A percentile compares a stretch with the other conserved stretches of the same genome.
phyloP scores from a whole-genome alignment of 805 yeast genomes.

The Metschnikowia anglica region DNA sequence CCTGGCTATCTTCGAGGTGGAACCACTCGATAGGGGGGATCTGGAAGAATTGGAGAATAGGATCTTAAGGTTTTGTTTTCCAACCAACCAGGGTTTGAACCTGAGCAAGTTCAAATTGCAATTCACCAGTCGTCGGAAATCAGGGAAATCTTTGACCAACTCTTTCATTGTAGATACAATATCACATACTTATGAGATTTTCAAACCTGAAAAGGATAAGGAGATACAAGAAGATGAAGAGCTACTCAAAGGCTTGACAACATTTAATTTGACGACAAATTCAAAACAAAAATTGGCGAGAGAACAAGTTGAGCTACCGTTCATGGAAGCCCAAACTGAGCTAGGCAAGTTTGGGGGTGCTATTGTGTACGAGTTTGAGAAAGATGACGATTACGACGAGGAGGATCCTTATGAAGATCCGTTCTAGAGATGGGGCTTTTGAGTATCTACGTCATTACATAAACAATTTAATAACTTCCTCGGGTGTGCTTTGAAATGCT shows the following conservation, averaged over 20 bases:
- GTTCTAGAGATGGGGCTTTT: slow-evolving; percentile 42
- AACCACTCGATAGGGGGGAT: slow-evolving; percentile 43
- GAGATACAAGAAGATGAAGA: slow-evolving; percentile 46
- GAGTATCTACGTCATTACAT: no score
- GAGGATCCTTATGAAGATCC: slow-evolving; percentile 98
- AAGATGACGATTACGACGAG: slow-evolving; percentile 97
- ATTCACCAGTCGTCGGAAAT: slow-evolving; percentile 71
- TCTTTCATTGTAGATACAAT: slow-evolving; percentile 51
- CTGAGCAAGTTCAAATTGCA: slow-evolving; percentile 44
- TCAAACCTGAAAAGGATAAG: slow-evolving; percentile 22
- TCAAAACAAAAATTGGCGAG: slow-evolving; percentile 72
- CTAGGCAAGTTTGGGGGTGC: slow-evolving; percentile 75
- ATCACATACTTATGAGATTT: slow-evolving; percentile 42
- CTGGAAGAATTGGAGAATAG: slow-evolving; percentile 44
- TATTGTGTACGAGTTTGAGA: slow-evolving; percentile 90
- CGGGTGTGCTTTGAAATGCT: no score
- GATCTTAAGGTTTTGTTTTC: slow-evolving; percentile 44
- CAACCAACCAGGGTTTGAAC: slow-evolving; percentile 48
- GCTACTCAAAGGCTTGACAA: slow-evolving; percentile 70
- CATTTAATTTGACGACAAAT: slow-evolving; percentile 79
- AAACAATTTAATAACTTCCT: no score
- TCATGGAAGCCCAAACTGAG: slow-evolving; percentile 77
- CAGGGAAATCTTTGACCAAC: slow-evolving; percentile 73
- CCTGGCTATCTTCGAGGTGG: slow-evolving; percentile 64
- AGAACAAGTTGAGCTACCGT: slow-evolving; percentile 90